Evolutionary conservation across 257 asterid species (phyloP), one percentile per base, ranked within the genome.

Genomic region (Lycium ferocissimum): DNA sequence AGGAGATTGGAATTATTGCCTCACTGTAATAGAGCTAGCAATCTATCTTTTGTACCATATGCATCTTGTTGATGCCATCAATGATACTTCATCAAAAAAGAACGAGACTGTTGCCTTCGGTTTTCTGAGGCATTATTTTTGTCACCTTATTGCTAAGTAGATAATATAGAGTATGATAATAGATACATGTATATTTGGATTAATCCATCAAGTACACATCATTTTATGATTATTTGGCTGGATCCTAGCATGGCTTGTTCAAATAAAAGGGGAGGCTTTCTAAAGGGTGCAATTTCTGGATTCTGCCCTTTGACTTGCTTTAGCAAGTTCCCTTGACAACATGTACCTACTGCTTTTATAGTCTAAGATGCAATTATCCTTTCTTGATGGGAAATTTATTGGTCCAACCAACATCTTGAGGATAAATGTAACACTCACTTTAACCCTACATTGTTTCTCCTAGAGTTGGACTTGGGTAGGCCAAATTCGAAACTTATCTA

Each of bases 401-500:
- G 63, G 63, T 58, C 63, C 63, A 58, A 58, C 63, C 17, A 58
- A 58, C 63, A 58, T 58, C 63, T 22, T 9, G 26, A 58, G 63
- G 26, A 58, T 58, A 58, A 15, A 58, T 58, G 63, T 58, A 58
- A 58, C 22, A 15, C 26, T 58, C 63, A 58, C 63, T 45, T 72
- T 45, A 45, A 47, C 38, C 58, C 58, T 45, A 20, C 80, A 72
- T 47, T 20, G 17, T 45, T 72, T 43, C 11, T 45, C 80, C 54
- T 72, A 72, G 80, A 72, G 80, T 12, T 72, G 80, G 40, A n/a
- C 58, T 72, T 72, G 79, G 14, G 79, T 71, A 45, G 80, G 57
- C 80, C 58, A n/a, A 10, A 5, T 45, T 12, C 6, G 11, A 5
- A 45, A 72, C 80, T 43, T 38, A 45, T 38, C n/a, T 72, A n/a